Evolutionary conservation across 495 filamentous ascomycete species (phyloP), one percentile per base, ranked within the genome.

Genomic region (Aspergillus incahuasiensis): DNA sequence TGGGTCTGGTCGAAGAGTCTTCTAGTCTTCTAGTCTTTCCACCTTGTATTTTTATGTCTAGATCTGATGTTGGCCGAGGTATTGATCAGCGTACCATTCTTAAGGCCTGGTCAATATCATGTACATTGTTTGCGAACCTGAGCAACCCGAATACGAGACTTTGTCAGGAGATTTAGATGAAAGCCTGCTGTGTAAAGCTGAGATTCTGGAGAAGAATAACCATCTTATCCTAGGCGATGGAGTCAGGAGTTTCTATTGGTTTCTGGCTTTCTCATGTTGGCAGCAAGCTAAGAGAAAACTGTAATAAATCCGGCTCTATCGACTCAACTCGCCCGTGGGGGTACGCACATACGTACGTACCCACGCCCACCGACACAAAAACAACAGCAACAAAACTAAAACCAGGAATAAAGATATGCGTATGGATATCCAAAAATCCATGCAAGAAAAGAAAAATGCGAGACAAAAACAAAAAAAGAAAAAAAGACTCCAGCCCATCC

Each of bases 401-500:
- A 28, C 25, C 3, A 8, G 8, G 25, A 28, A 28, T 8, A 28
- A 28, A 57, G 15, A 49, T 38, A 42, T 19, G 55, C 28, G 57
- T 9, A 25, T 47, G 38, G 15, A 41, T 56, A 57, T 52, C 49
- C 49, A 58, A 62, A n/a, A 20, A 55, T 38, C 60, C 40, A 48
- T 56, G 41, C 43, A 51, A 18, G 6, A 40, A 35, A 46, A 32
- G 32, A 11, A 40, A 35, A 46, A 32, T 32, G 51, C 55, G 43
- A 41, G 7, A 9, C 42, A 18, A 60, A 58, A 52, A 28, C 53
- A 32, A 28, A 11, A 54, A 32, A 35, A 55, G n/a, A 56, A 25
- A 40, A 24, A 43, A 55, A 60, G 54, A 67, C 57, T 64, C 60
- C 64, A 28, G 13, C 21, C 24, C 24, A 16, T 48, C 52, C 48